Base-by-base conservation (phyloP, 257 asterid species). In the Dorcoceras hygrometricum region DNA sequence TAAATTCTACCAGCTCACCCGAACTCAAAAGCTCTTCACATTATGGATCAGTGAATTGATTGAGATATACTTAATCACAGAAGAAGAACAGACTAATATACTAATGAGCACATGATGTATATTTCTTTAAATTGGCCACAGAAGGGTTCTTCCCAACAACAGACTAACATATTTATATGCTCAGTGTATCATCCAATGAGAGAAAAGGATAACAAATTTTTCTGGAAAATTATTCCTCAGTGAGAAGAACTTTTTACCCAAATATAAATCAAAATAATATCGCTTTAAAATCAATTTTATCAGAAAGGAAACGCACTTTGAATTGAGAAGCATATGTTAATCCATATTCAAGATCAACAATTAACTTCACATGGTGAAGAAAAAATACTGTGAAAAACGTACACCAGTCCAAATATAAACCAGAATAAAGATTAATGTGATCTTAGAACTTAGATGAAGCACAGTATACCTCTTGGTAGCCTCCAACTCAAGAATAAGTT, bases 401-500 rank as follows among this genome's bases (percentile, higher is more conserved):
- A 51, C 20, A 53, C 25, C 63, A 59, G 62, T 62, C 39, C 46
- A 29, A 60, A 50, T 59, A 43, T 63, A 66, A 55, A 67, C 14
- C 28, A 28, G 39, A 29, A 50, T 24, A 32, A 16, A 32, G 58
- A 8, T 62, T 63, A 4, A 19, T 46, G 54, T 12, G 58, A 39
- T 59, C 14, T 16, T 39, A 39, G 51, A 19, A 39, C 51, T 39
- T 62, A 51, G 43, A 75, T 53, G 36, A 22, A 43, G 53, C 28
- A 65, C 8, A 68, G 58, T 67, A 26, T 76, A 94, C 98, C 98
- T 84, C 87, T 83, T 36, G 98, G 97, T 73, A 82, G 83, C 87
- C 78, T 86, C 99, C 99, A 94, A 81, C 98, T 94, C 75, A 94
- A 82, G 80, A 94, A 94, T 65, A 94, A 88, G 78, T 86, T 79